Evolutionary conservation across 1,284 basidiomycete species (phyloP).

Genomic region (Cystobasidium sp.): DNA sequence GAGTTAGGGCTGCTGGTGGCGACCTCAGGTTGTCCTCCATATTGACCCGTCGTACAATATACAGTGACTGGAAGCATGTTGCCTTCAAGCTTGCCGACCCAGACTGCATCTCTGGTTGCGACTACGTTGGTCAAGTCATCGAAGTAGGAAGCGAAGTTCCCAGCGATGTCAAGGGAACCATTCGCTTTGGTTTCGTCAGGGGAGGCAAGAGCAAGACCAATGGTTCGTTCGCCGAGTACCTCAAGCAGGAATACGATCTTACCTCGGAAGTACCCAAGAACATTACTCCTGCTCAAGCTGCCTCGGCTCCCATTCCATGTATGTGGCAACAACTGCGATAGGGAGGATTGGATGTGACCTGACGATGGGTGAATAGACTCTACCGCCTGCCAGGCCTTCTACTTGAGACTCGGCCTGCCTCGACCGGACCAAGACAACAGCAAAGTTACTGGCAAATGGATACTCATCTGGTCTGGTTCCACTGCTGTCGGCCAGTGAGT

Average conservation of each 20-base stretch:
- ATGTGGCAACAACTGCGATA: not conserved
- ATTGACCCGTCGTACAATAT: constrained; percentile 37
- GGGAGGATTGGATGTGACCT: not conserved
- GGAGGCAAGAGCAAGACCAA: constrained; percentile 57
- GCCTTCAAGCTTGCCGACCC: constrained; percentile 50
- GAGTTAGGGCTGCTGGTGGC: not conserved
- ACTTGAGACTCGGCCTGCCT: constrained; percentile 50
- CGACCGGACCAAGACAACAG: constrained; percentile 56
- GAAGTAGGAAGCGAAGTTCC: constrained; percentile 64
- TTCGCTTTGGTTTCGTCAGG: constrained; percentile 62
- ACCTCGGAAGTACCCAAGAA: constrained; percentile 56
- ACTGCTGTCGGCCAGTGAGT: constrained; percentile 59
- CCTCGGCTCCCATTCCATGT: constrained; percentile 51
- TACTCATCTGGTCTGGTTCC: constrained; percentile 60
- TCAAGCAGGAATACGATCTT: constrained; percentile 54
- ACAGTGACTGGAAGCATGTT: constrained; percentile 57
- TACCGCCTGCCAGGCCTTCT: constrained; percentile 59
- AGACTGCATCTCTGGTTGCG: constrained; percentile 63
- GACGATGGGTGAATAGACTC: constrained; percentile 40
- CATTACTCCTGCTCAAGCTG: constrained; percentile 61
- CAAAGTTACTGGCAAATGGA: constrained; percentile 52
- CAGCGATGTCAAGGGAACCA: constrained; percentile 64
- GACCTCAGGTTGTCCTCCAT: too few species aligned
- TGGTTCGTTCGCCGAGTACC: constrained; percentile 59
- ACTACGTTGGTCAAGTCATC: constrained; percentile 66